Evolutionary conservation across 2,329 filamentous ascomycete genomes (phyloP), one percentile per base, ranked within the genome.

Genomic region (Colletotrichum siamense): DNA sequence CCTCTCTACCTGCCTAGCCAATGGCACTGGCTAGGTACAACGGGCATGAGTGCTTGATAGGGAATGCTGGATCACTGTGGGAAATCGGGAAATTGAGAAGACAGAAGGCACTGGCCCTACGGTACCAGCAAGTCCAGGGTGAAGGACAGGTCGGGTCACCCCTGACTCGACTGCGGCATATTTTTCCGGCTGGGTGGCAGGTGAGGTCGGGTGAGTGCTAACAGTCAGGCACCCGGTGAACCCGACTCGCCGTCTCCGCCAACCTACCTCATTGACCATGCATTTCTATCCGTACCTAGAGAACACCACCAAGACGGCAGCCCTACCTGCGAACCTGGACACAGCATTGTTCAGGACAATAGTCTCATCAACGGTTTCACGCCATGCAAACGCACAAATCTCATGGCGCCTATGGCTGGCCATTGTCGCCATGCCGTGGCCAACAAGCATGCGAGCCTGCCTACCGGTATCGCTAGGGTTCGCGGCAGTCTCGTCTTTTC

Each of bases 311-410:
- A 64, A 57, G 15, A 30, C 61, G 34, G 12, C 68, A 71, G 72
- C 72, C 72, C 72, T 71, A 55, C 36, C 61, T 65, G 26, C 32
- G 7, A n/a, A 8, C 24, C 32, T 26, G 9, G 61, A 34, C 39
- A 22, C 22, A 32, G 9, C 68, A 28, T 75, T 36, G 59, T 44
- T 49, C 24, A 44, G 55, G 55, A 70, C 65, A 34, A 59, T 77
- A 67, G 71, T 75, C 59, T 55, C 32, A 34, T 70, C 44, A n/a
- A 65, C 44, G 24, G 65, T 75, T 75, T 70, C 71, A 69, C 64
- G 22, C 71, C 44, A 69, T 64, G 70, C 24, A 49, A 73, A 64
- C 73, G 57, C 39, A 44, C 73, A 69, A 69, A 65, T 64, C 32
- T 59, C 59, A 6, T 69, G 73, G 68, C 69, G 73, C 32, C 13